A percentile compares a stretch with the other conserved stretches of the same genome.
Evolutionary conservation across 164 flowering plant genomes (phyloP).

Genomic region (Macadamia integrifolia): DNA sequence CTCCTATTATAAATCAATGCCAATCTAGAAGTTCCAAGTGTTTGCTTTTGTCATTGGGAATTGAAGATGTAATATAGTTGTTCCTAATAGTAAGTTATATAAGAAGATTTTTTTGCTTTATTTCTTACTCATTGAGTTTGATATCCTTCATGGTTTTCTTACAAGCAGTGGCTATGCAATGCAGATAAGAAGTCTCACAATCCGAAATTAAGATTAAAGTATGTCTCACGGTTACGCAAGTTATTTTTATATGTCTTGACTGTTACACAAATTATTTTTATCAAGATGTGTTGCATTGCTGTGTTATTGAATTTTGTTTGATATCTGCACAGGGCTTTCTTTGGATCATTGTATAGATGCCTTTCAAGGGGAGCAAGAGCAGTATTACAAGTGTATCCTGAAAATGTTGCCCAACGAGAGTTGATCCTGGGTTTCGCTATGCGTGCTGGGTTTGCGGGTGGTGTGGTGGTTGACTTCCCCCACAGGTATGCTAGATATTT

Average conservation of each 20-base stretch:
- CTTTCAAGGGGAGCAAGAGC: conserved; percentile 91
- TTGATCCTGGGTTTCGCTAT: conserved; percentile 75
- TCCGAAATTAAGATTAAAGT: conserved; percentile 85
- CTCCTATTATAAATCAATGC: no score
- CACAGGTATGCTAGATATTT: conserved; percentile 56
- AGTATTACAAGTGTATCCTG: conserved; percentile 85
- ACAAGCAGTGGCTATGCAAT: conserved; percentile 89
- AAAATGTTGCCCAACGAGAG: conserved; percentile 79
- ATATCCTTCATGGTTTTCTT: conserved; percentile 2
- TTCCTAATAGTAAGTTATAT: no score
- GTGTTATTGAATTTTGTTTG: conserved; percentile 5
- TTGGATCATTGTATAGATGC: conserved; percentile 78
- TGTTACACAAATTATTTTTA: neutral
- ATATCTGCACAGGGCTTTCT: conserved; percentile 67
- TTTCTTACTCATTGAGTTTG: conserved; percentile 4
- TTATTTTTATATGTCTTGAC: neutral
- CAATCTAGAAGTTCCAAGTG: no score
- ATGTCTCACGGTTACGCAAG: conserved; percentile 14
- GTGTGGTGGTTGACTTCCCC: conserved; percentile 85
- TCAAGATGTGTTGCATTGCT: neutral
- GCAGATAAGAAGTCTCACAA: conserved; percentile 89
- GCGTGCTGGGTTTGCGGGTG: conserved; percentile 96
- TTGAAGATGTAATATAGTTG: no score
- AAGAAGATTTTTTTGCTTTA: no score
- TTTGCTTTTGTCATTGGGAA: no score